These are phyloP conservation scores for Phytophthora fragariae DNA, from an alignment of 352 stramenopile genomes.

Conservation along the genomic window DNA sequence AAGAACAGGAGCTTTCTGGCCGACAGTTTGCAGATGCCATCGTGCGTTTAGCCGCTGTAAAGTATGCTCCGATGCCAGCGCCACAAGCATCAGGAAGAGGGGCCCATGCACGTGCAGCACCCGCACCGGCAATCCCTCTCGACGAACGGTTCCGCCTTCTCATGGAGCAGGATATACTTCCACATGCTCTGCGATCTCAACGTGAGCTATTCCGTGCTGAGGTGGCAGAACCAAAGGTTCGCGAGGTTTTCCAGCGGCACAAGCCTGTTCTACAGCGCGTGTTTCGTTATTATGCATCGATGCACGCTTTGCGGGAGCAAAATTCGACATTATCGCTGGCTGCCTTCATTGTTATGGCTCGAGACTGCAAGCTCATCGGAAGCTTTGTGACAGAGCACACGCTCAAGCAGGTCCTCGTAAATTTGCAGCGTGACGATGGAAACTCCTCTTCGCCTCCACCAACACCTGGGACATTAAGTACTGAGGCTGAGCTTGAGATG, in stretches of 20 bases:
- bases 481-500: slow-evolving; percentile 49
- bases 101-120: slow-evolving; percentile 16
- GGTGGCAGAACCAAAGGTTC: slow-evolving; percentile 72
- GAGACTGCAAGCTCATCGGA: slow-evolving; percentile 80
- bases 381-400: slow-evolving; percentile 83
- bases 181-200: slow-evolving; percentile 75
- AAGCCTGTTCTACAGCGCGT: slow-evolving; percentile 74
- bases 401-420: slow-evolving; percentile 80
- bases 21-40: slow-evolving; percentile 76
- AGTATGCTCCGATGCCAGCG: slow-evolving; percentile 43
- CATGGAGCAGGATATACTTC: slow-evolving; percentile 74
- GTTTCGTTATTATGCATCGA: slow-evolving; percentile 85
- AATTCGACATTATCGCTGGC: slow-evolving; percentile 76
- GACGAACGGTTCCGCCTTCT: slow-evolving; percentile 71
- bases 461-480: slow-evolving; percentile 12
- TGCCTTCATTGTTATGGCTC: slow-evolving; percentile 67
- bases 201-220: slow-evolving; percentile 78
- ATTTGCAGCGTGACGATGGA: slow-evolving; percentile 70
- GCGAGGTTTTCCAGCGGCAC: slow-evolving; percentile 77
- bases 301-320: slow-evolving; percentile 77
- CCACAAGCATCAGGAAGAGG: slow-evolving; percentile 17
- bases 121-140: slow-evolving; percentile 35
- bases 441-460: slow-evolving; percentile 9
- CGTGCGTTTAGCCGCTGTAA: slow-evolving; percentile 61
- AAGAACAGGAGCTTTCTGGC: slow-evolving; percentile 59